Conservation (phyloP, 2,329 filamentous ascomycete species). For the Colletotrichum cuscutae region DNA sequence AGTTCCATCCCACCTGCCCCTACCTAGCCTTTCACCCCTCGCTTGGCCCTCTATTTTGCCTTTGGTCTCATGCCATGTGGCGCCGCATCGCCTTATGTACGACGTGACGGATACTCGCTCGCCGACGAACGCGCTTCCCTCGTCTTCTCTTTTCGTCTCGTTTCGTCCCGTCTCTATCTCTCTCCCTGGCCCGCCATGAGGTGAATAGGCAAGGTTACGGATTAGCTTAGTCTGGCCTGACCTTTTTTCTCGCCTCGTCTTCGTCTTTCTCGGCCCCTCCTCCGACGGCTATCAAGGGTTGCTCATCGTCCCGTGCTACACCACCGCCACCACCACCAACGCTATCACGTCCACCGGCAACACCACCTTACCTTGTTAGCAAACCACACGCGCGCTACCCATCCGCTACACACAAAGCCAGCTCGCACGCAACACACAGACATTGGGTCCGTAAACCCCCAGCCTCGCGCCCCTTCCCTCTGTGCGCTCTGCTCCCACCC, state of each 20-base stretch:
- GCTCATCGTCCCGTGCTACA: background rate
- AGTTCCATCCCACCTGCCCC: no score
- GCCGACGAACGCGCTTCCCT: background rate
- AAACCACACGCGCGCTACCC: constrained; percentile 18
- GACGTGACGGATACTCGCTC: background rate
- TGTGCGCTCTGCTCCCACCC: background rate
- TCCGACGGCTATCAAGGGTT: background rate
- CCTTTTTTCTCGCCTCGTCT: constrained; percentile 3
- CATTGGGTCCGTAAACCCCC: background rate
- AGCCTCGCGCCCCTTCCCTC: constrained; percentile 16
- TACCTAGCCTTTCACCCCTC: background rate
- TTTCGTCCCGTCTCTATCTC: constrained; percentile 16
- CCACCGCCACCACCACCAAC: constrained; percentile 1
- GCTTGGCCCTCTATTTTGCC: background rate
- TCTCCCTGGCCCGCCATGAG: constrained; percentile 19
- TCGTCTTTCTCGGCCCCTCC: background rate
- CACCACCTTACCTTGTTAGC: constrained; percentile 7
- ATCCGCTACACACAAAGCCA: background rate
- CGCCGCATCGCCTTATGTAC: background rate
- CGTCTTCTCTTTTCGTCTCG: constrained; percentile 14
- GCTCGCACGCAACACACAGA: constrained; percentile 17
- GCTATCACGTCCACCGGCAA: constrained; percentile 10
- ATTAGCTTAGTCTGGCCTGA: constrained; percentile 11
- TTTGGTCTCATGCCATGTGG: background rate
- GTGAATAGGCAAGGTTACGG: background rate